Evolutionary conservation across 108 stramenopile species (phyloP), one percentile per base, ranked within the genome.

Genomic region (Skeletonema tropicum): DNA sequence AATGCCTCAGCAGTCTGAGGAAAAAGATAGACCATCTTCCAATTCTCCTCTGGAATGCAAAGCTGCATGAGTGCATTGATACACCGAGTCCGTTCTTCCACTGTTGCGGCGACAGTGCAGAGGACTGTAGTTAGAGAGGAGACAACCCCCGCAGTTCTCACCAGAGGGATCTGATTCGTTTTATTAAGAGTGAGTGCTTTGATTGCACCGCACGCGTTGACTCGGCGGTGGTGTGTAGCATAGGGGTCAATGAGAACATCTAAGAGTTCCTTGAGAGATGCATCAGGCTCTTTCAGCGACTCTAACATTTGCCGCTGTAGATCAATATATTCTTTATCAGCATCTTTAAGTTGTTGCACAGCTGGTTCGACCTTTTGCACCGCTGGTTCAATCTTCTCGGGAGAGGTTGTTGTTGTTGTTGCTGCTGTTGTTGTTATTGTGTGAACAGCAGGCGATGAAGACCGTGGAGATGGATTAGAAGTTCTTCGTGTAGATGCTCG

Each of bases 21-120:
- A 36, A 77, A 77, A 6, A 77, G 36, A 45, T 73, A 82, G 5
- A 82, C 58, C 8, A 68, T 61, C 17, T 68, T 72, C 72, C 76
- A 77, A 68, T 82, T 82, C 66, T 82, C 71, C 57, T 82, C 76
- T 19, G 81, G 76, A 17, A 82, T 73, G 32, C 71, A 77, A 2
- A 82, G 72, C 33, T 82, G 76, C 81, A 82, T 82, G 6, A 82
- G 41, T 21, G 81, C 76, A 68, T 77, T 77, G 72, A 77, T 82
- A 48, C 81, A 77, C 6, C 81, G 76, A 3, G 72, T 77, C 10
- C 81, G 71, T 62, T 82, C 81, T 65, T 82, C 81, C 29, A 77
- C 76, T 17, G 46, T 68, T 23, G 81, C 76, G 23, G 69, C 72
- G 35, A 77, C 81, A 26, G 68, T 62, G 46, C 81, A 77, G 39